Percentiles rank a stretch among this genome's conserved stretches.
Conservation (phyloP, 2,329 filamentous ascomycete species). For the Sarocladium strictum region DNA sequence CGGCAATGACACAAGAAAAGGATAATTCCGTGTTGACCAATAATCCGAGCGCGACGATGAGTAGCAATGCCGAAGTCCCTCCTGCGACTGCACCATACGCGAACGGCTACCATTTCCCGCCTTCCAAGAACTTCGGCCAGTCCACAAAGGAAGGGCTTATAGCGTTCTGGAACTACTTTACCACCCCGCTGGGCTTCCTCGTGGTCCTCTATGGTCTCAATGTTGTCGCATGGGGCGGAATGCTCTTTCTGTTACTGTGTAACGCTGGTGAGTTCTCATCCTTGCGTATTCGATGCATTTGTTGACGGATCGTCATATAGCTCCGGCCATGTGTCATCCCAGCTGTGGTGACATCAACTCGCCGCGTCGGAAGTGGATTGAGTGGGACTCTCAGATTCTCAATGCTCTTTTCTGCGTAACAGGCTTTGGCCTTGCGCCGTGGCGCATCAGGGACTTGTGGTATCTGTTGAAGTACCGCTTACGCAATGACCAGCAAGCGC, state of each 20-base stretch:
- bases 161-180: conserved; percentile 66
- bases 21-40: conserved; percentile 15
- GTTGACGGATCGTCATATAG: conserved; percentile 12
- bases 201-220: conserved; percentile 76
- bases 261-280: conserved; percentile 42
- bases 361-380: conserved; percentile 76
- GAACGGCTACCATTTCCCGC: conserved; percentile 63
- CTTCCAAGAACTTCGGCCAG: conserved; percentile 52
- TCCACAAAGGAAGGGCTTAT: conserved; percentile 51
- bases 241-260: conserved; percentile 80
- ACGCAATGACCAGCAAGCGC: conserved; percentile 42
- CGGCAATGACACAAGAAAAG: conserved; percentile 9
- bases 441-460: conserved; percentile 76
- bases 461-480: conserved; percentile 63
- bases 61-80: conserved; percentile 17
- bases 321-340: conserved; percentile 66
- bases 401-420: conserved; percentile 84
- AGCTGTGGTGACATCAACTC: conserved; percentile 68
- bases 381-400: conserved; percentile 72
- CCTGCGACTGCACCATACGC: conserved; percentile 37
- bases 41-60: conserved; percentile 12
- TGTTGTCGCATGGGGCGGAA: conserved; percentile 82
- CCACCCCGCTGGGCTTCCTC: conserved; percentile 70
- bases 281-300: not conserved
- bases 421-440: conserved; percentile 76